Evolutionary conservation across 139 green algal genomes (phyloP), one percentile per base, ranked within the genome.

Genomic region (Pseudopediastrum boryanum): DNA sequence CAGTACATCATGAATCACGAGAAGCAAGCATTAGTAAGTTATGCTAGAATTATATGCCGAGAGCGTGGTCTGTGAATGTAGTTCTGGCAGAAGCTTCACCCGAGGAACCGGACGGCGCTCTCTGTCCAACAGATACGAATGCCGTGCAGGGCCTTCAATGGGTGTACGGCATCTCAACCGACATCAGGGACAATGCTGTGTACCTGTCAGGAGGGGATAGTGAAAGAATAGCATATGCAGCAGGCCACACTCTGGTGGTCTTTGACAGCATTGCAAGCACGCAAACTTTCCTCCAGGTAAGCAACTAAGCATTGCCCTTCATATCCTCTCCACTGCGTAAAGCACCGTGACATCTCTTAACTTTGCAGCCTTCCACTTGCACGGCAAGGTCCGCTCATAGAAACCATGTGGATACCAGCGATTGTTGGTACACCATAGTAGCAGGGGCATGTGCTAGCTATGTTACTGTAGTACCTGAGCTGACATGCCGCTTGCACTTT

Each of bases 231-330:
- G 84, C 65, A 35, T 93, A 92, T 71, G 50, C 89, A 2, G 84
- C 90, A 12, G 88, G 82, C 0, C 90, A 95, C 84, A 93, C 87
- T 6, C 83, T 84, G 13, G 78, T 95, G 36, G 85, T 94, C 31
- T 90, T 88, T 71, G 86, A 91, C 73, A 82, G 83, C 36, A 51
- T 78, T 13, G 73, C 83, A 3, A 42, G 65, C 50, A 78, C 62
- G 23, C 87, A 93, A 69, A 80, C 80, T 29, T 88, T 89, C 52
- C 69, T 90, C 21, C 83, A 90, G 67, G 86, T 88, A 63, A 39
- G 71, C n/a, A n/a, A n/a, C n/a, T n/a, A n/a, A n/a, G n/a, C n/a
- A n/a, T n/a, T n/a, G n/a, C n/a, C n/a, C n/a, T n/a, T n/a, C n/a
- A n/a, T n/a, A n/a, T n/a, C n/a, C n/a, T n/a, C n/a, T n/a, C n/a